Base-by-base conservation (phyloP, 257 asterid genomes). In the Cordia subcordata region DNA sequence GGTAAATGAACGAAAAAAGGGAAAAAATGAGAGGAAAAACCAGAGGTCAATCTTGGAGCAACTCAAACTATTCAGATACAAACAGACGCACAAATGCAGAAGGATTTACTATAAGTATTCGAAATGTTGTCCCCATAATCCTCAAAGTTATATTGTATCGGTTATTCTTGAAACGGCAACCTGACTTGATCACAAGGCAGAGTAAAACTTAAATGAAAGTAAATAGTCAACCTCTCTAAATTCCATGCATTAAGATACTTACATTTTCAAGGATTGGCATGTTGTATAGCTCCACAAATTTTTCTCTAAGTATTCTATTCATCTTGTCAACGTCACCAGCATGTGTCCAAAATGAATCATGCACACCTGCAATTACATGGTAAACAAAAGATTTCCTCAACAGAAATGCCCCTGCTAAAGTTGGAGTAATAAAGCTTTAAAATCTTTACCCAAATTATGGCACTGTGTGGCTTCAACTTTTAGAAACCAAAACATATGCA, bases 341-440 rank as follows among this genome's bases (percentile, higher is more conserved):
- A 68, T 92, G 98, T 0, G 98, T 92, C 96, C 96, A 92, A 75
- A 85, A 92, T 58, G 98, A 88, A 72, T 92, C 98, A 5, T 92
- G 98, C 71, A 92, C 98, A 46, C 98, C 98, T 87, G 82, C 68
- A 68, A 20, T 20, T 38, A 55, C 23, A 38, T 52, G 5, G 16
- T 18, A 9, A 13, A 52, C 9, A 15, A 47, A 47, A 18, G 17
- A 46, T 4, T 18, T 46, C 17, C 19, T 46, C 15, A 16, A 46
- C 4, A 46, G 19, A 46, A 45, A 46, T 46, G 16, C 18, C 15
- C 17, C 5, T 4, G 0, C 0, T n/a, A n/a, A 18, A 9, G 20
- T 5, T 1, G 14, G 17, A 46, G 14, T 13, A 11, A 1, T 46
- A 13, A 14, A 13, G 16, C 51, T 19, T 14, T 17, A 15, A 19